Base-by-base conservation (phyloP, 2,329 filamentous ascomycete genomes). In the Cladosporium colombiae region DNA sequence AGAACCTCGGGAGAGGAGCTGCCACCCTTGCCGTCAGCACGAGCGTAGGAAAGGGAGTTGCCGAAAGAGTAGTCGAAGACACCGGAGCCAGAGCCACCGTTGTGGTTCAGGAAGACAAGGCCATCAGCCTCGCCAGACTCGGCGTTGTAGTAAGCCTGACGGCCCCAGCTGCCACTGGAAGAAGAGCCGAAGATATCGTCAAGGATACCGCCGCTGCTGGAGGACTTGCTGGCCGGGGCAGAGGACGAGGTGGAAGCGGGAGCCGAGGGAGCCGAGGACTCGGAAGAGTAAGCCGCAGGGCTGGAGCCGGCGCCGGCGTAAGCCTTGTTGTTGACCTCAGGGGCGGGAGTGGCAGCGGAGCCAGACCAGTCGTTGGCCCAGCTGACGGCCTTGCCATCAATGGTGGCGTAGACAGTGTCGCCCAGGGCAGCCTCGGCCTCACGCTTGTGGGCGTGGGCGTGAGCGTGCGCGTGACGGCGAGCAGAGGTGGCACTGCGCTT, bases 341-440 rank as follows among this genome's bases (percentile, higher is more conserved):
- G 68, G 14, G 73, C 65, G 37, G 62, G 69, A 27, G 71, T 62
- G 46, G 73, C 55, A 27, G 70, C 66, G 3, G 69, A 55, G 52
- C 82, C 84, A 66, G 77, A 78, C 63, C 81, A 88, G 68, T 82
- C 78, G 77, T 89, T 89, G 64, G 78, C 74, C 87, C 87, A 90
- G 10, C 84, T 83, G 29, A 84, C 82, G 5, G 83, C 78, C 56
- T 85, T 66, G 65, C 87, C 87, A 67, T 89, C 73, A 65, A 89
- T 88, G 29, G 82, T 85, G 13, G 85, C 87, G 5, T 79, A 82
- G 13, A 90, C 83, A 71, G 77, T 70, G 64, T 84, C 83, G 25
- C 80, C 81, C 16, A 81, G 71, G 5, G 75, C 81, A 31, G 84
- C 83, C 69, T 83, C 79, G 55, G 68, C 53, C 23, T 70, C 66